Evolutionary conservation across 1,139 yeast species (phyloP), one percentile per base, ranked within the genome.

Genomic region (Sugiyamaella neomexicana): DNA sequence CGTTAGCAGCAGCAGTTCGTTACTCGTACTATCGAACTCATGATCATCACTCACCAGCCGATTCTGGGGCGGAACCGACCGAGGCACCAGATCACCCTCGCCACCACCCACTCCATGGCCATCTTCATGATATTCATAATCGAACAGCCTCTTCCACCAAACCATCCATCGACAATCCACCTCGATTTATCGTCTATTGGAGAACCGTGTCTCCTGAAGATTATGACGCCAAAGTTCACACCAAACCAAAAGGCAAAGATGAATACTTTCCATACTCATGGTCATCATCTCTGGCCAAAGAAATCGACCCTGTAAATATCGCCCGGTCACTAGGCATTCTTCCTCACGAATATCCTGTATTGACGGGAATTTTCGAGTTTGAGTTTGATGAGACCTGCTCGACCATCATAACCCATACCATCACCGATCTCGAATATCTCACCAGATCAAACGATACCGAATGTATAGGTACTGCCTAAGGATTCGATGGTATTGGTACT

Each of bases 291-390:
- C 55, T 59, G 13, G 46, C 57, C 10, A 46, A 34, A 25, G 49
- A 55, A 38, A 49, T 60, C 29, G 60, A 60, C 29, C 62, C 64
- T 7, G 48, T 56, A 5, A 54, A 60, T 37, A 45, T 62, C 8
- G 61, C 59, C 23, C 54, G 65, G 2, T 51, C 56, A 7, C 50
- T 64, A 38, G 59, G 60, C 12, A 52, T 63, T n/a, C 54, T 63
- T n/a, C 65, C 66, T 2, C 61, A 63, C 39, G 66, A 63, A 50
- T 62, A 65, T 55, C 72, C 72, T 1, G 77, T 82, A 2, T 67
- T 85, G 12, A 77, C 80, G 50, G 97, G 97, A 0, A 72, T 86
- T 7, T 89, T 89, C 67, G 80, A 88, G 34, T 89, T 89, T 67
- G 95, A 87, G 63, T 75, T 89, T 58, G 81, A 79, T 65, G 75